phyloP scores from a whole-genome alignment of 257 asterid genomes.

The Handroanthus guayacan region DNA sequence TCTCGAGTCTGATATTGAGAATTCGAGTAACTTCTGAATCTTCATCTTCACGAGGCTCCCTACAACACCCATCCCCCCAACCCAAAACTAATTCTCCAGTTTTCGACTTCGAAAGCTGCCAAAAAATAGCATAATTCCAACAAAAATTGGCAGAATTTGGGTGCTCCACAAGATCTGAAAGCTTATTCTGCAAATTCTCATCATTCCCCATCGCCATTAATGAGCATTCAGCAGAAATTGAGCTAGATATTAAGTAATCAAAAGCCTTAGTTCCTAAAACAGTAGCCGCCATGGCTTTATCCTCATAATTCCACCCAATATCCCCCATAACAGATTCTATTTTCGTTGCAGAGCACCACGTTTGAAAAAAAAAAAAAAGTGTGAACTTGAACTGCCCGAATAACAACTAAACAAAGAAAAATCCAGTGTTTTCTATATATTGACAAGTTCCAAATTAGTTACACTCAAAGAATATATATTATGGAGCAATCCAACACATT shows the following conservation, averaged over 20 bases:
- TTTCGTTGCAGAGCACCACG: slow-evolving; percentile 13
- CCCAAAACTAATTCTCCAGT: slow-evolving; percentile 77
- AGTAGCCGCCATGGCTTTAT: slow-evolving; percentile 71
- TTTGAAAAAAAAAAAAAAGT: slow-evolving; percentile 20
- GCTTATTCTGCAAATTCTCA: slow-evolving; percentile 78
- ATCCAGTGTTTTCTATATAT: slow-evolving; percentile 14
- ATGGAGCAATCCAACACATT: slow-evolving; percentile 29
- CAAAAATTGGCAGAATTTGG: slow-evolving; percentile 61
- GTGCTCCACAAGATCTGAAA: slow-evolving; percentile 83
- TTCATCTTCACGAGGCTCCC: slow-evolving; percentile 81
- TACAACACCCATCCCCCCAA: slow-evolving; percentile 95
- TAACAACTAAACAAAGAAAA: neutral
- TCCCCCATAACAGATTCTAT: slow-evolving; percentile 55
- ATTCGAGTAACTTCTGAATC: slow-evolving; percentile 54
- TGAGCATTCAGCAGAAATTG: slow-evolving; percentile 69
- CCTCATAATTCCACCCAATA: slow-evolving; percentile 68
- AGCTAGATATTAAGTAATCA: slow-evolving; percentile 69
- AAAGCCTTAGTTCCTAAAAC: slow-evolving; percentile 81
- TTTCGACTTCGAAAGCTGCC: slow-evolving; percentile 84
- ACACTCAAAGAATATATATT: slow-evolving; percentile 23
- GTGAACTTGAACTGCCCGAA: slow-evolving; percentile 21
- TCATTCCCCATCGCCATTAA: slow-evolving; percentile 70
- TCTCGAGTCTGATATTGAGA: slow-evolving; percentile 58
- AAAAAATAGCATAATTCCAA: slow-evolving; percentile 90
- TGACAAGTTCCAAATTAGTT: slow-evolving; percentile 36